Conservation (phyloP, 805 yeast genomes). For the Ogataea zsoltii region DNA sequence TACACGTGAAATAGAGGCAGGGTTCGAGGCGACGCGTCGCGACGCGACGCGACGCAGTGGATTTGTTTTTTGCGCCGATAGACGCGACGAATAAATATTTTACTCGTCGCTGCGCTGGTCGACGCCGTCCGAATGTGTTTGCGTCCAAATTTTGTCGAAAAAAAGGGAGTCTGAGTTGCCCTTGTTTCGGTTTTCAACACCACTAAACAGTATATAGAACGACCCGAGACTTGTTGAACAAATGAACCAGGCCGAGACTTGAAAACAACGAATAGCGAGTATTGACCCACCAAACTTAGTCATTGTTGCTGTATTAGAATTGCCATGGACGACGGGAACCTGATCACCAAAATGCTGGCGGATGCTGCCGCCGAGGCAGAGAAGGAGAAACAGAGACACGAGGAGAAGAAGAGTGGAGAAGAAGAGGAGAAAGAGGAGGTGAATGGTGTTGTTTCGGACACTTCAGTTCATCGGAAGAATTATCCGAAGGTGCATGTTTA, state of each 20-base stretch:
- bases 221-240: not conserved
- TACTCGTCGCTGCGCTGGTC: too few species aligned
- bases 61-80: too few species aligned
- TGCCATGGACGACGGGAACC: conserved; percentile 21
- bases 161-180: too few species aligned
- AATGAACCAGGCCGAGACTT: not conserved
- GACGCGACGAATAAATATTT: too few species aligned
- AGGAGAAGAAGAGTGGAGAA: too few species aligned
- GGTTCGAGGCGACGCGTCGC: not conserved
- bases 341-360: conserved; percentile 32
- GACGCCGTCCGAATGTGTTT: too few species aligned
- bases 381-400: conserved; percentile 18
- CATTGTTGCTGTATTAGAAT: not conserved
- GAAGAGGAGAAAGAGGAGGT: too few species aligned
- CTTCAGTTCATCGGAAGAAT: too few species aligned
- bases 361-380: conserved; percentile 37
- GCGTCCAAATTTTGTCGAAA: conserved; percentile 3
- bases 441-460: too few species aligned
- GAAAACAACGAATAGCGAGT: not conserved
- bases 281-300: not conserved
- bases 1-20: conserved; percentile 41
- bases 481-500: conserved; percentile 21
- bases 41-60: not conserved
- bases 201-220: not conserved
- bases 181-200: not conserved